Percentiles rank a stretch among this genome's conserved stretches.
Conservation (phyloP, 768 basidiomycete genomes). For the Tylopilus sp. region DNA sequence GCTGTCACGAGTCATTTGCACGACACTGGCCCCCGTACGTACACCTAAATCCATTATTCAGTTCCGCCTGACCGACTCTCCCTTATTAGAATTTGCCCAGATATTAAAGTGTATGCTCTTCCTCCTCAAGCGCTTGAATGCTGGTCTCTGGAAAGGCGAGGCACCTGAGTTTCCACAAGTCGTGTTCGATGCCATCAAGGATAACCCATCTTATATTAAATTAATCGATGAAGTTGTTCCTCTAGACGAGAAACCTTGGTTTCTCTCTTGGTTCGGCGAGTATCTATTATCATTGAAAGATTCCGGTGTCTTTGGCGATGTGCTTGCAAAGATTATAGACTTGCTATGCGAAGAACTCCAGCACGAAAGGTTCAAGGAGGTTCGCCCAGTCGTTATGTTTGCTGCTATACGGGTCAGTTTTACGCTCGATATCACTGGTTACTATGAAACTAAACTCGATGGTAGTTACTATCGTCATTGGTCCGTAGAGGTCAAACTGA, state of each 20-base stretch:
- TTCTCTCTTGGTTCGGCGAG: constrained; percentile 63
- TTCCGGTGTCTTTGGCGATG: constrained; percentile 49
- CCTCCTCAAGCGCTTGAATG: constrained; percentile 54
- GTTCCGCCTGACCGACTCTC: neutral
- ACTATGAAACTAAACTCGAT: constrained; percentile 4
- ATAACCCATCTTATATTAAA: constrained; percentile 58
- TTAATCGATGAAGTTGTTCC: constrained; percentile 39
- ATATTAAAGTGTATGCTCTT: constrained; percentile 58
- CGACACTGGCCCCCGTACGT: constrained; percentile 59
- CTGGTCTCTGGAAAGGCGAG: constrained; percentile 66
- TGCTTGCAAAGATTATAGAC: constrained; percentile 68
- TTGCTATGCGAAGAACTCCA: constrained; percentile 82
- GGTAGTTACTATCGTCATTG: constrained; percentile 34
- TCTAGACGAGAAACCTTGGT: constrained; percentile 40
- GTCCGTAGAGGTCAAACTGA: constrained; percentile 32
- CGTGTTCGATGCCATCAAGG: constrained; percentile 79
- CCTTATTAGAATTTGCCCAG: constrained; percentile 51
- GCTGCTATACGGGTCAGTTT: constrained; percentile 59
- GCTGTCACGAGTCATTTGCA: constrained; percentile 60
- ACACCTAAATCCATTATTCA: constrained; percentile 6
- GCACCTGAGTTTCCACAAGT: constrained; percentile 71
- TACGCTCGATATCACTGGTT: neutral
- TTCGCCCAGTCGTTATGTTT: constrained; percentile 58
- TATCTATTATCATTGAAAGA: constrained; percentile 57
- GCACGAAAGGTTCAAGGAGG: constrained; percentile 62